A percentile compares a stretch with the other conserved stretches of the same genome.
Evolutionary conservation across 345 rosid species (phyloP).

Genomic region (Durio zibethinus): DNA sequence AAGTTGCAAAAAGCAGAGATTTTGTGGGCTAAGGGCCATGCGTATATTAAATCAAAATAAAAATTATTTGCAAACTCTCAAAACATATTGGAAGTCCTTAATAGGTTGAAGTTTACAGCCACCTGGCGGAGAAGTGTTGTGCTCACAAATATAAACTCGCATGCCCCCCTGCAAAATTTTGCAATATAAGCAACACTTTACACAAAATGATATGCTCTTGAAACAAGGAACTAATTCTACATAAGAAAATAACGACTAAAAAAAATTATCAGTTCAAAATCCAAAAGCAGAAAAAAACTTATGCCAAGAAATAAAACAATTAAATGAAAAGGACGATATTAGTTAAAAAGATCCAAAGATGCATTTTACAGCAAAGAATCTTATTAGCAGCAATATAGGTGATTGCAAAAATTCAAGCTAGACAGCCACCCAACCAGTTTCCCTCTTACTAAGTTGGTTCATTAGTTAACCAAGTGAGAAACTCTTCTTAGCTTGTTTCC

Average conservation of each 20-base stretch:
- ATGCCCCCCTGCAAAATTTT: constrained; percentile 64
- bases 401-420: constrained; percentile 1
- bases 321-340: not conserved
- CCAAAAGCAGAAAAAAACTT: not conserved
- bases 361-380: not conserved
- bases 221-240: constrained; percentile 3
- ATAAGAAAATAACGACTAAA: not conserved
- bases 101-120: constrained; percentile 12
- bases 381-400: not conserved
- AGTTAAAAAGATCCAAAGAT: not conserved
- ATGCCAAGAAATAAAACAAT: not conserved
- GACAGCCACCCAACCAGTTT: not conserved
- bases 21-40: not conserved
- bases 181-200: not conserved
- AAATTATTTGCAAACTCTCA: not conserved
- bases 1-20: not conserved
- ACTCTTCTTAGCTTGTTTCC: not conserved
- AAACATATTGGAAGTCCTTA: not conserved
- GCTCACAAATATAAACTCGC: constrained; percentile 78
- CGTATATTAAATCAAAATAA: not conserved
- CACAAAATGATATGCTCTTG: not conserved
- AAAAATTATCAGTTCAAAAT: not conserved
- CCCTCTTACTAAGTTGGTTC: not conserved
- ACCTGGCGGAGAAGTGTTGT: constrained; percentile 83
- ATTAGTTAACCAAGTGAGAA: not conserved